phyloP scores from a whole-genome alignment of 495 filamentous ascomycete genomes.

The Penicillium cosmopolitanum region DNA sequence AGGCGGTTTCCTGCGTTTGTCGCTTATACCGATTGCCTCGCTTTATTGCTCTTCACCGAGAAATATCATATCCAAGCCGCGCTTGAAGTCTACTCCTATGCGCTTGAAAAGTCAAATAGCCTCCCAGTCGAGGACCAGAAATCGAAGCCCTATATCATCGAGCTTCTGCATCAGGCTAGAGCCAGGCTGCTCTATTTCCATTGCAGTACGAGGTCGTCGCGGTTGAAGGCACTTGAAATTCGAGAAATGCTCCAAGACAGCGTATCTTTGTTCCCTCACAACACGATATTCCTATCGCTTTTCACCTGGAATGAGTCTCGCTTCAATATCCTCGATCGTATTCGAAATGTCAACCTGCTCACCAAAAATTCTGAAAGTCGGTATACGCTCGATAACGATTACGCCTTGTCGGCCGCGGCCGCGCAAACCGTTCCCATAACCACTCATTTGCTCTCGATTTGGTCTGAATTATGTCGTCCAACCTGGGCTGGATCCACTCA shows the following conservation, averaged over 20 bases:
- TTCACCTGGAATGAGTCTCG: constrained; percentile 71
- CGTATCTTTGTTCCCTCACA: constrained; percentile 68
- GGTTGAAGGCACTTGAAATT: constrained; percentile 66
- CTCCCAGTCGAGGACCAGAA: constrained; percentile 35
- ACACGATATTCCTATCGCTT: constrained; percentile 75
- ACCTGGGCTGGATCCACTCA: constrained; percentile 52
- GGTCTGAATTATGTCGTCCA: constrained; percentile 59
- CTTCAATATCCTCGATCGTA: constrained; percentile 71
- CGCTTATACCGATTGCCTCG: constrained; percentile 62
- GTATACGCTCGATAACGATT: constrained; percentile 3
- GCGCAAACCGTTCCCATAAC: constrained; percentile 46
- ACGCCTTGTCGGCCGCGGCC: not conserved
- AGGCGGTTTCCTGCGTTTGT: constrained; percentile 46
- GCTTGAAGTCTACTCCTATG: constrained; percentile 55
- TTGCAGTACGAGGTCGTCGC: constrained; percentile 38
- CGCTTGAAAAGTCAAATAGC: constrained; percentile 42
- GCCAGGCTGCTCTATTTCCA: constrained; percentile 67
- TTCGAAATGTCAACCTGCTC: constrained; percentile 53
- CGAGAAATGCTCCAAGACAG: constrained; percentile 62
- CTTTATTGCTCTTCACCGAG: constrained; percentile 67
- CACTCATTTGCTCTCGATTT: constrained; percentile 65
- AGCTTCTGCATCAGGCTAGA: constrained; percentile 67
- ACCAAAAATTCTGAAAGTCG: not conserved
- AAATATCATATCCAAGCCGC: constrained; percentile 32
- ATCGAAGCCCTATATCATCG: constrained; percentile 40